Conservation (phyloP, 345 rosid genomes). For the Salix caprea region DNA sequence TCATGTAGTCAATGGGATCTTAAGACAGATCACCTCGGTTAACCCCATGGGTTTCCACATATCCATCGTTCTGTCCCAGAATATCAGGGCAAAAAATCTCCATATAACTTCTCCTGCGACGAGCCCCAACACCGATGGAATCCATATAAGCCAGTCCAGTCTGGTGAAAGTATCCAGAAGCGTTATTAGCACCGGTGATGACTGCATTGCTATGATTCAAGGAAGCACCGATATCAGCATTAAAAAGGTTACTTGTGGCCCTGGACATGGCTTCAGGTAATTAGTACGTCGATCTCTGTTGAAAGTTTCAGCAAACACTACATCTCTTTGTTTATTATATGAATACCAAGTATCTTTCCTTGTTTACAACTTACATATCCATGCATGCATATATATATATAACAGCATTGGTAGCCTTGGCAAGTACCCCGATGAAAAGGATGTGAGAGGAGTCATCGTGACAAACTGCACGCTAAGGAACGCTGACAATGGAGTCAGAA, state of each 20-base stretch:
- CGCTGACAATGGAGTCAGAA: slow-evolving; percentile 64
- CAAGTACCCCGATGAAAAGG: slow-evolving; percentile 43
- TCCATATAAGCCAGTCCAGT: slow-evolving; percentile 62
- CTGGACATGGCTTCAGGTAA: slow-evolving; percentile 79
- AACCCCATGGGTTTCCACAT: slow-evolving; percentile 66
- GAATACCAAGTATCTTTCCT: background rate
- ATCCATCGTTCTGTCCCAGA: slow-evolving; percentile 29
- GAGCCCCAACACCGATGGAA: slow-evolving; percentile 71
- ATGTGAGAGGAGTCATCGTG: slow-evolving; percentile 48
- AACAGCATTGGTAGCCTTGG: slow-evolving; percentile 77
- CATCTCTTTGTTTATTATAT: background rate
- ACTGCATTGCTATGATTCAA: slow-evolving; percentile 60
- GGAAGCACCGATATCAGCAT: slow-evolving; percentile 47
- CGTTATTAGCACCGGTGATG: slow-evolving; percentile 57
- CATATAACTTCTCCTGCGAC: slow-evolving; percentile 35
- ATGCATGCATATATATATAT: background rate
- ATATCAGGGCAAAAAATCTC: slow-evolving; percentile 27
- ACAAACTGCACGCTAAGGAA: slow-evolving; percentile 42
- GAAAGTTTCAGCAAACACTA: background rate
- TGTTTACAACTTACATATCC: background rate
- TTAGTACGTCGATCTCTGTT: too few species aligned
- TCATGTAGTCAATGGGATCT: slow-evolving; percentile 24
- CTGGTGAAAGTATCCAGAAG: slow-evolving; percentile 37
- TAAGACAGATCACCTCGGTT: slow-evolving; percentile 43
- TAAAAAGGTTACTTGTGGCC: slow-evolving; percentile 54